These are phyloP conservation scores for Sugiyamaella smithiae DNA, from an alignment of 805 yeast species.

Conservation along the genomic window DNA sequence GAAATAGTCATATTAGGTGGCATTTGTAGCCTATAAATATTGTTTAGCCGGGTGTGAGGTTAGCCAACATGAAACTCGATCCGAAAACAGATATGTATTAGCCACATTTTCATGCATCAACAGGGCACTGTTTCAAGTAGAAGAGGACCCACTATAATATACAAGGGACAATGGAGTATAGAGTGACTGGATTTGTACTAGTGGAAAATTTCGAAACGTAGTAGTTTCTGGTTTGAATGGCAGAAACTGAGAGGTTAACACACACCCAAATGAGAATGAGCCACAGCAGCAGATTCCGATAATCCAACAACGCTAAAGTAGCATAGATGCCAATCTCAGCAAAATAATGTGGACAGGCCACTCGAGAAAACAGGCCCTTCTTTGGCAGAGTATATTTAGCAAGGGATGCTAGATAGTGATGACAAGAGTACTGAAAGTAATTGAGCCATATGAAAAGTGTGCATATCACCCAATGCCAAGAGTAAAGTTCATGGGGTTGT, in stretches of 20 bases:
- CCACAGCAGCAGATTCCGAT: constrained; percentile 18
- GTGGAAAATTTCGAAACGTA: constrained; percentile 35
- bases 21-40: no score
- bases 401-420: constrained; percentile 47
- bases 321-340: constrained; percentile 55
- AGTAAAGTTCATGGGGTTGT: neutral
- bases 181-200: constrained; percentile 10
- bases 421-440: constrained; percentile 51
- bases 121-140: no score
- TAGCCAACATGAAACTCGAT: no score
- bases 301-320: constrained; percentile 23
- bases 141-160: no score
- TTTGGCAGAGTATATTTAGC: constrained; percentile 54
- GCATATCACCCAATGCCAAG: neutral
- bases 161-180: constrained; percentile 21
- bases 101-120: no score
- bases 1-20: neutral
- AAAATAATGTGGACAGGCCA: constrained; percentile 61
- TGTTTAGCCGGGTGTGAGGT: no score
- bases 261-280: constrained; percentile 32
- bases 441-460: constrained; percentile 32
- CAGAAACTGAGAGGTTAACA: constrained; percentile 49
- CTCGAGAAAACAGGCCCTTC: constrained; percentile 40
- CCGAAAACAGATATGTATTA: no score
- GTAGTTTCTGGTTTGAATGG: constrained; percentile 45